Conservation (phyloP, 352 stramenopile genomes). For the Globisporangium nunn region DNA sequence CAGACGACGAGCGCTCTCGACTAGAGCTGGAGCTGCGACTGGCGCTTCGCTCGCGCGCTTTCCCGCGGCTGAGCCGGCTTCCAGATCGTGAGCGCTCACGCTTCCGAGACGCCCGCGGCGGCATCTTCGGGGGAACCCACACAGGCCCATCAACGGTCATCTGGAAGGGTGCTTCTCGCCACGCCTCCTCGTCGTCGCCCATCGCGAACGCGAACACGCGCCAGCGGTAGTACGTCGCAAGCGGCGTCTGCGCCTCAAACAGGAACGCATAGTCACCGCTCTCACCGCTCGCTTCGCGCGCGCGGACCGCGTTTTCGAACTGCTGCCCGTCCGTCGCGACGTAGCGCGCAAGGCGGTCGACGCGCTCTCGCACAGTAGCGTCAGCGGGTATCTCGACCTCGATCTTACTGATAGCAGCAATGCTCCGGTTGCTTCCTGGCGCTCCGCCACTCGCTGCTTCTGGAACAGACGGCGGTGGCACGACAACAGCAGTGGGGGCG, state of each 20-base stretch:
- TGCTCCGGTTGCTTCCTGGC: conserved; percentile 1
- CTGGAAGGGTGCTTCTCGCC: conserved; percentile 48
- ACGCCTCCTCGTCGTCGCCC: conserved; percentile 43
- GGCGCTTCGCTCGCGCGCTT: conserved; percentile 10
- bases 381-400: conserved; percentile 32
- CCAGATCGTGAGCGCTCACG: conserved; percentile 12
- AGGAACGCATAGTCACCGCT: conserved; percentile 42
- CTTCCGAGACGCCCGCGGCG: conserved; percentile 3
- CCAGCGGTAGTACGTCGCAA: conserved; percentile 68
- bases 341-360: conserved; percentile 55
- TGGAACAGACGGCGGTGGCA: conserved; percentile 1
- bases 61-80: conserved; percentile 12
- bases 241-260: conserved; percentile 22
- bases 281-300: conserved; percentile 22
- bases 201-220: conserved; percentile 64
- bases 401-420: conserved; percentile 15
- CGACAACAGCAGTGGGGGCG: conserved; percentile 10
- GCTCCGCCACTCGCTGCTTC: background rate
- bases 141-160: conserved; percentile 48
- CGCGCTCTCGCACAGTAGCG: conserved; percentile 12
- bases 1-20: conserved; percentile 11
- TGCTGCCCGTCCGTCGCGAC: conserved; percentile 56
- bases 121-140: conserved; percentile 54
- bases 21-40: conserved; percentile 32
- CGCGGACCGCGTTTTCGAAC: conserved; percentile 57